A percentile compares a stretch with the other conserved stretches of the same genome.
phyloP scores from a whole-genome alignment of 1,284 basidiomycete species.

The Mycena sp. region DNA sequence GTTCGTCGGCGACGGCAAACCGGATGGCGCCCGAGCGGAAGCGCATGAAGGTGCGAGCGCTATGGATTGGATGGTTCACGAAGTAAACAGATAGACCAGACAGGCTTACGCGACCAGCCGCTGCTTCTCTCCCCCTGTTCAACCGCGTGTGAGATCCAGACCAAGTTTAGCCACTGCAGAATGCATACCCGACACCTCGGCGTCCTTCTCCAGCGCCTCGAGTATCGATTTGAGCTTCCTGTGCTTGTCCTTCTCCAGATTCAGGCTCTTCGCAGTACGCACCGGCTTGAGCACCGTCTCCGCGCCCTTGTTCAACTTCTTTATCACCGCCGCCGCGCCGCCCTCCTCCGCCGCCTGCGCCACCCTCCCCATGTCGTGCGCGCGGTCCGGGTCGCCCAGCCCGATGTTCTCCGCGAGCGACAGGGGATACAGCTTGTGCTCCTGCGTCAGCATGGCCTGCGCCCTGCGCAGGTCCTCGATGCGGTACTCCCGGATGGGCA shows the following conservation, averaged over 20 bases:
- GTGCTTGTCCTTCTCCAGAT: slow-evolving; percentile 40
- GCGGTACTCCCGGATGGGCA: slow-evolving; percentile 44
- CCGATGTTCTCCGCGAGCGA: slow-evolving; percentile 55
- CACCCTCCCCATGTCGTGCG: slow-evolving; percentile 11
- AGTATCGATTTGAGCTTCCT: slow-evolving; percentile 45
- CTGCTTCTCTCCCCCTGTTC: slow-evolving; percentile 48
- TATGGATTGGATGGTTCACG: slow-evolving; percentile 9
- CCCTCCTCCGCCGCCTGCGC: slow-evolving; percentile 48
- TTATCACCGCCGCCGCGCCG: slow-evolving; percentile 47
- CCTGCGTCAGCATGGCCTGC: slow-evolving; percentile 53
- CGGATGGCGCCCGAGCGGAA: slow-evolving; percentile 52
- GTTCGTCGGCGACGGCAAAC: slow-evolving; percentile 59
- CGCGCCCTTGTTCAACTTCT: slow-evolving; percentile 39
- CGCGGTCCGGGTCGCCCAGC: slow-evolving; percentile 41
- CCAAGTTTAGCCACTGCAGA: too few relatives aligned
- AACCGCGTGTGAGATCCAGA: too few relatives aligned
- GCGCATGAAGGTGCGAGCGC: slow-evolving; percentile 53
- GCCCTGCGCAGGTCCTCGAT: slow-evolving; percentile 47
- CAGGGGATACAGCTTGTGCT: slow-evolving; percentile 53
- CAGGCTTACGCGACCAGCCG: slow-evolving; percentile 50
- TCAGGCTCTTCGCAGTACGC: slow-evolving; percentile 38
- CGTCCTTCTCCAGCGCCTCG: slow-evolving; percentile 43
- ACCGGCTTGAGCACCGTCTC: slow-evolving; percentile 45
- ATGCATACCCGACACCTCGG: slow-evolving; percentile 43
- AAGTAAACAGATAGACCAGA: neutral